Evolutionary conservation across 768 basidiomycete genomes (phyloP).

Genomic region (Macrolepiota fuliginosa): DNA sequence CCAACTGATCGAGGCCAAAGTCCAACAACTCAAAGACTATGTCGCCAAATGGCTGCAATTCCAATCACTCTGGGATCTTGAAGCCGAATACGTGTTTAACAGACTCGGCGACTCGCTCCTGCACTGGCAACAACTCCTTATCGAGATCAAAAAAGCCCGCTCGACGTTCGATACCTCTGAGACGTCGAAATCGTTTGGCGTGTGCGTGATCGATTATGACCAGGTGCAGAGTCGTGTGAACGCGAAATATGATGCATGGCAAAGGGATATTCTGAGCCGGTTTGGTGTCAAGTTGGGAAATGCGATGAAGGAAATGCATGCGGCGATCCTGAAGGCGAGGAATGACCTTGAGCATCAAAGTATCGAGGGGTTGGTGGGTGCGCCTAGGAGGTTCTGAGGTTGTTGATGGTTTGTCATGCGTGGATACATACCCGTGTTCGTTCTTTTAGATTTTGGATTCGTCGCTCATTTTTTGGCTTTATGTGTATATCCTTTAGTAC

Average conservation of each 20-base stretch:
- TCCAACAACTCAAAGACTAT: slow-evolving; percentile 84
- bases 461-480: background rate
- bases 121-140: slow-evolving; percentile 93
- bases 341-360: slow-evolving; percentile 96
- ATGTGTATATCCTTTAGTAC: slow-evolving; percentile 5
- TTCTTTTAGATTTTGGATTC: background rate
- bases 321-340: slow-evolving; percentile 86
- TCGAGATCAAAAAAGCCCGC: slow-evolving; percentile 95
- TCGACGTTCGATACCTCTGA: slow-evolving; percentile 97
- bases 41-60: slow-evolving; percentile 98
- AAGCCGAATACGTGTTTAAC: slow-evolving; percentile 94
- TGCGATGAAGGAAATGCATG: slow-evolving; percentile 98
- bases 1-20: slow-evolving; percentile 81
- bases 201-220: slow-evolving; percentile 95
- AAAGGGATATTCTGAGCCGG: slow-evolving; percentile 87
- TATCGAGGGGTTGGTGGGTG: slow-evolving; percentile 81
- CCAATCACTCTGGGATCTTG: slow-evolving; percentile 98
- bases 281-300: slow-evolving; percentile 93
- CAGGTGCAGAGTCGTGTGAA: slow-evolving; percentile 97
- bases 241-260: slow-evolving; percentile 98
- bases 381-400: slow-evolving; percentile 47
- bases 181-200: slow-evolving; percentile 87
- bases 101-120: slow-evolving; percentile 92
- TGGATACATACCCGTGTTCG: background rate
- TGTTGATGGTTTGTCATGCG: background rate